A percentile compares a stretch with the other conserved stretches of the same genome.
Evolutionary conservation across 2,329 filamentous ascomycete species (phyloP).

Genomic region (Colletotrichum incanum): DNA sequence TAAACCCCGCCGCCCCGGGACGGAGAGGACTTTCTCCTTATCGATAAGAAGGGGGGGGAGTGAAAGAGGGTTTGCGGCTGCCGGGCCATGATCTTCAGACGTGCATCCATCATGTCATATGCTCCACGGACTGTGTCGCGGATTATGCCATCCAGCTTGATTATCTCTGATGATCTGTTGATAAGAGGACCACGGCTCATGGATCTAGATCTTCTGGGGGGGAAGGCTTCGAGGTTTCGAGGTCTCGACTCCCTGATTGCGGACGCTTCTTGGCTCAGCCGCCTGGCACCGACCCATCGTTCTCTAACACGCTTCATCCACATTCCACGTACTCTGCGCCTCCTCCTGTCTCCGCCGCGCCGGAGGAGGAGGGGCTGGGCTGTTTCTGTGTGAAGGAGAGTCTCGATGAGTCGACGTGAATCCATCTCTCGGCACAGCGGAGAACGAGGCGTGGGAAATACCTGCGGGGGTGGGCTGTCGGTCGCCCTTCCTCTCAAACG

Average conservation of each 20-base stretch:
- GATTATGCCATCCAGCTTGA: background rate
- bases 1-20: background rate
- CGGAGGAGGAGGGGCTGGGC: background rate
- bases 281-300: slow-evolving; percentile 12
- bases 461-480: background rate
- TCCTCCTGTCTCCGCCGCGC: slow-evolving; percentile 6
- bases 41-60: background rate
- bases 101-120: slow-evolving; percentile 13
- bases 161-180: background rate
- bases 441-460: background rate
- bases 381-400: background rate
- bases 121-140: background rate
- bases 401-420: slow-evolving; percentile 1
- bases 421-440: background rate
- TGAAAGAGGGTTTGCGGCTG: background rate
- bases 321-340: background rate
- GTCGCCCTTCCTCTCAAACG: too few relatives aligned
- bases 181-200: background rate
- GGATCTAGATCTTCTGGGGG: background rate
- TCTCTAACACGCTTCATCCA: slow-evolving; percentile 12
- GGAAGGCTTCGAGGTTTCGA: background rate
- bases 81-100: background rate
- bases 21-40: background rate
- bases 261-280: background rate
- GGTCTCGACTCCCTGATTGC: background rate